These are phyloP conservation scores for Atractiella rhizophila DNA, from an alignment of 768 basidiomycete species.

Conservation along the genomic window DNA sequence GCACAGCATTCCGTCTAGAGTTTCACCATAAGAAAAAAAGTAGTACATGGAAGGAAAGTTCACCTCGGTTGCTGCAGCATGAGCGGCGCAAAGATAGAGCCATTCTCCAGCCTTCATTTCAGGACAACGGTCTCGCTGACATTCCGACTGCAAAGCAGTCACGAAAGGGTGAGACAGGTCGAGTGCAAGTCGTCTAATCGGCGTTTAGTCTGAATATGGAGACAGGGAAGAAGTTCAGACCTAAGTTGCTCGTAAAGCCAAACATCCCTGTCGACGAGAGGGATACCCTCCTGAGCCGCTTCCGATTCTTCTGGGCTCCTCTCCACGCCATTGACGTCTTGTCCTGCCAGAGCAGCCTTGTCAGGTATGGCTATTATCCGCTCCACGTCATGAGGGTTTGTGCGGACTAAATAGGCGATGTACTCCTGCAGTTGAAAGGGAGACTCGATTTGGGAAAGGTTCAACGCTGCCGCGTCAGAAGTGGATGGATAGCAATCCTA, in stretches of 20 bases:
- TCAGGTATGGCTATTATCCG: slow-evolving; percentile 52
- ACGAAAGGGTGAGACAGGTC: slow-evolving; percentile 67
- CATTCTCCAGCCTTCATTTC: slow-evolving; percentile 99
- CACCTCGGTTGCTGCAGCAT: slow-evolving; percentile 25
- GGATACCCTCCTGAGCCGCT: slow-evolving; percentile 21
- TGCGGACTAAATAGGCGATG: slow-evolving; percentile 59
- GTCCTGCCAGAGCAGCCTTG: slow-evolving; percentile 18
- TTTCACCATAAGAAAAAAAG: neutral
- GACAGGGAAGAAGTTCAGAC: slow-evolving; percentile 20
- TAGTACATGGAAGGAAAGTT: neutral
- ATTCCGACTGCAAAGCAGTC: slow-evolving; percentile 61
- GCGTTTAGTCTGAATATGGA: no score
- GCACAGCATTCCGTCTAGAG: slow-evolving; percentile 43
- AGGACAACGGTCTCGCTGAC: slow-evolving; percentile 60
- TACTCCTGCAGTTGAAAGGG: slow-evolving; percentile 90
- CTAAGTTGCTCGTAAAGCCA: slow-evolving; percentile 55
- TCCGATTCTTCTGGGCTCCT: slow-evolving; percentile 19
- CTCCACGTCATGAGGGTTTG: slow-evolving; percentile 69
- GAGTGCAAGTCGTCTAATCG: slow-evolving; percentile 59
- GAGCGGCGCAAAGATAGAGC: slow-evolving; percentile 85
- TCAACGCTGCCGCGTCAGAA: neutral
- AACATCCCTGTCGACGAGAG: slow-evolving; percentile 52
- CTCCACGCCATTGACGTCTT: slow-evolving; percentile 1
- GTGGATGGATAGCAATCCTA: no score
- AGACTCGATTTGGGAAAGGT: slow-evolving; percentile 35